Base-by-base conservation (phyloP, 2,329 filamentous ascomycete genomes). In the Geosmithia putterillii region DNA sequence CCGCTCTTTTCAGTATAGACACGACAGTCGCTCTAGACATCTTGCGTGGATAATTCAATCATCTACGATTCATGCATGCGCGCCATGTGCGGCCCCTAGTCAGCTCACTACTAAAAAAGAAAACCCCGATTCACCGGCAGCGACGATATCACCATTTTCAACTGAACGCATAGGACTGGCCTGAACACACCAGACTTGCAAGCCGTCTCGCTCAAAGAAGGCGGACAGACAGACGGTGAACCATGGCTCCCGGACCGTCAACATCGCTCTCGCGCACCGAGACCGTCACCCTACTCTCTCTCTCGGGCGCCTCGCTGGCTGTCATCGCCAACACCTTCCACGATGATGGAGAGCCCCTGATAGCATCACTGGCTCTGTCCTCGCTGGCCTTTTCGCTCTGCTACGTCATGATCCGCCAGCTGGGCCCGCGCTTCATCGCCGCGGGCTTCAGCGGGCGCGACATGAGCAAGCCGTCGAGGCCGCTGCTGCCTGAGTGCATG, bases 401-500 rank as follows among this genome's bases (percentile, higher is more conserved):
- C 47, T 96, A 86, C 62, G 79, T 85, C 54, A 77, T 95, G 67
- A 90, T 96, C 62, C 74, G 84, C 68, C 96, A 90, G 90, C 82
- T 95, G 6, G 90, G 90, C 1, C 81, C 86, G 44, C 82, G 84
- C 1, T 96, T 98, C 60, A 81, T 95, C 59, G 80, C 76, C 52
- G 86, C 86, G 34, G 92, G 90, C 15, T 76, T 95, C 57, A 92
- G 89, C 59, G 92, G 92, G 44, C 84, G 77, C 55, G 92, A 98
- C 61, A 73, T 95, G 71, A 82, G 83, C 57, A 98, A 72, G 59
- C 52, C 59, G 38, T 58, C 79, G 53, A 77, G 77, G 51, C 73
- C 73, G 46, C 86, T 92, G 62, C 83, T 95, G 54, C 92, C 92
- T 19, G 92, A 98, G 64, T 90, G 86, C 51, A 95, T 98, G 89